Conservation (phyloP, 1,284 basidiomycete species). For the Macrocystidia cucumis region DNA sequence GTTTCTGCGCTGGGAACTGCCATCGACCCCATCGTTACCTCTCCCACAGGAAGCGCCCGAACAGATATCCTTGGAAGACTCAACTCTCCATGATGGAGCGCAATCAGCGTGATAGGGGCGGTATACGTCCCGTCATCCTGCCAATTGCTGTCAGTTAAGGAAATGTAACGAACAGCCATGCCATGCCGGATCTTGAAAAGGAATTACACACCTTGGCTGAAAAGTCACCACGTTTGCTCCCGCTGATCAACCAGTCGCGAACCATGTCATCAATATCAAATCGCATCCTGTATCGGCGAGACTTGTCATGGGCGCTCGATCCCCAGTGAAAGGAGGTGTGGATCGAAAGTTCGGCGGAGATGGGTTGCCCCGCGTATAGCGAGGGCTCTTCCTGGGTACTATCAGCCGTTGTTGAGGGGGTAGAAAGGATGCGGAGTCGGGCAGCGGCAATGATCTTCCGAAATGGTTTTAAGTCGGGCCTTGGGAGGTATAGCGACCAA, state of each 20-base stretch:
- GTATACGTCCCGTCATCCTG: conserved; percentile 53
- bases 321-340: conserved; percentile 73
- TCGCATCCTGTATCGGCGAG: conserved; percentile 45
- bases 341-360: conserved; percentile 56
- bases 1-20: conserved; percentile 60
- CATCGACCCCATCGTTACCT: conserved; percentile 47
- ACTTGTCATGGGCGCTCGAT: conserved; percentile 31
- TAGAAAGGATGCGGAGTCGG: conserved; percentile 41
- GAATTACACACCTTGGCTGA: conserved; percentile 43
- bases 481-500: conserved; percentile 9
- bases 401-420: conserved; percentile 19
- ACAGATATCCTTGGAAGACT: conserved; percentile 63
- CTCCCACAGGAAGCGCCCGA: conserved; percentile 45
- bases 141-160: conserved; percentile 2
- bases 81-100: conserved; percentile 72
- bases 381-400: conserved; percentile 25
- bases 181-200: no score
- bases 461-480: conserved; percentile 1
- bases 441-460: conserved; percentile 73
- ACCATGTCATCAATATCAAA: conserved; percentile 74
- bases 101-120: conserved; percentile 64
- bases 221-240: conserved; percentile 74
- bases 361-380: conserved; percentile 75
- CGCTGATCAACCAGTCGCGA: conserved; percentile 78
- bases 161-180: neutral